Conservation (phyloP, 148 eudicot species). For the Tetragonia tetragonoides region DNA sequence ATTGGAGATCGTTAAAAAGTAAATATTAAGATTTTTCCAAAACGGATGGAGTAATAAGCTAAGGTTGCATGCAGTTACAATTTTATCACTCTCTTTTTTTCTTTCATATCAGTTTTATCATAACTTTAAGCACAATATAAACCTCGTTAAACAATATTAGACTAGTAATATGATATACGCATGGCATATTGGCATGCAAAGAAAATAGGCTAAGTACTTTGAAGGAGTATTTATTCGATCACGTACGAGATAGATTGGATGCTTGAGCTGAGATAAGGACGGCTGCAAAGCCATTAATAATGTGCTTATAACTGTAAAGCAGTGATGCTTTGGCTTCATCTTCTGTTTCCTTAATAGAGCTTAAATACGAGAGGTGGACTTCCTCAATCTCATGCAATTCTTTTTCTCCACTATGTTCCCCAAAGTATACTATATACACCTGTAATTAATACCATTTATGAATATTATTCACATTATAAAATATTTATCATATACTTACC, state of each 20-base stretch:
- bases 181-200: no score
- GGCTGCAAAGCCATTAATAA: conserved; percentile 86
- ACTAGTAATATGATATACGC: no score
- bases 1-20: no score
- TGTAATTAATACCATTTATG: conserved; percentile 19
- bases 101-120: no score
- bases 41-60: no score
- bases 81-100: no score
- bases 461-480: no score
- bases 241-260: conserved; percentile 50
- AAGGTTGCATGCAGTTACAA: no score
- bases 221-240: not conserved
- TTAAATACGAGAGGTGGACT: conserved; percentile 56
- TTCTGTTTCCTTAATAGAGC: conserved; percentile 58
- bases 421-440: conserved; percentile 80
- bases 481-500: no score
- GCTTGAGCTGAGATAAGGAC: conserved; percentile 68
- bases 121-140: no score
- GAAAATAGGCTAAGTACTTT: not conserved
- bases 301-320: conserved; percentile 78
- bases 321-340: conserved; percentile 72
- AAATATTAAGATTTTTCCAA: no score
- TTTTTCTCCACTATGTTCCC: conserved; percentile 66
- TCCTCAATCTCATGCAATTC: conserved; percentile 61
- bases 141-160: no score